Evolutionary conservation across 2,329 filamentous ascomycete genomes (phyloP), one percentile per base, ranked within the genome.

Genomic region (Arthrocladium fulminans): DNA sequence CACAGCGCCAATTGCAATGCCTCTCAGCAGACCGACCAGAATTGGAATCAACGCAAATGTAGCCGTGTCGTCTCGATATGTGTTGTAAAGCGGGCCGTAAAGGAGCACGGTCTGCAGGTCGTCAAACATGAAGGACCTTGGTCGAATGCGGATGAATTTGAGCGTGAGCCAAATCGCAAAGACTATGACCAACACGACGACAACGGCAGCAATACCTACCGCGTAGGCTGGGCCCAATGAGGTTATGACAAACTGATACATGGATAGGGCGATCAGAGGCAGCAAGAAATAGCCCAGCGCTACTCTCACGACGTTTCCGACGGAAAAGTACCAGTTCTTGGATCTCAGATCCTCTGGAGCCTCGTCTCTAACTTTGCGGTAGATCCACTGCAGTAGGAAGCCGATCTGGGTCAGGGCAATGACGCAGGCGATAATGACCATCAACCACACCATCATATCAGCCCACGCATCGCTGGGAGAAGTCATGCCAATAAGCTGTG

Each of bases 1-100:
- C 12, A 97, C 81, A 15, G 88, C 92, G 24, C 92, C 92, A 57
- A 98, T 86, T 17, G 88, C 87, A 55, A 97, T 81, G 49, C 88
- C 90, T 27, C 90, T 83, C 50, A 95, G 71, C 61, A 94, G 81
- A 3, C 85, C 94, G 51, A 97, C 73, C 27, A 94, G 71, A 13
- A 95, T 80, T 1, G 90, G 89, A 17, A 96, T 81, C 35, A 95
- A 75, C 5, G 90, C 88, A 65, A 94, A 98, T 0, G 87, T 82
- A 6, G 90, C 87, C 0, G 88, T 88, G 63, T 90, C 86, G 64
- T 98, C 92, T 20, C 86, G 92, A 65, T 94, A 97, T 0, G 92
- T 98, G 67, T 98, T 98, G 67, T 98, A 98, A 6, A 98, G 73
- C 3, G 92, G 88, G 0, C 92, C 92, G 59, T 95, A 97, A 1